Base-by-base conservation (phyloP, 2,329 filamentous ascomycete genomes). In the Aspergillus phoenicis region DNA sequence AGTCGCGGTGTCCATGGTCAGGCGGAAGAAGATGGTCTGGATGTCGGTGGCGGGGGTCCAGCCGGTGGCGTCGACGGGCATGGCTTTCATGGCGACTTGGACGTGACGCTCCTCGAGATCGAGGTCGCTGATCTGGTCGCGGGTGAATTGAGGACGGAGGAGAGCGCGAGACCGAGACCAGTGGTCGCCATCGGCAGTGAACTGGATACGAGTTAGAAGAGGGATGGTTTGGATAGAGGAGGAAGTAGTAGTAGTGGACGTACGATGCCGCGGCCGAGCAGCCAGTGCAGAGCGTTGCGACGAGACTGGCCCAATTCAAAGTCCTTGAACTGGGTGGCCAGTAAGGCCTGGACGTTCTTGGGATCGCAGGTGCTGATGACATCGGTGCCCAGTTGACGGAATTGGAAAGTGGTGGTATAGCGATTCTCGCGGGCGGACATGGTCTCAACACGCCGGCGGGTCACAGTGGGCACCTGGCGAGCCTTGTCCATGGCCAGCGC, bases 91-190 rank as follows among this genome's bases (percentile, higher is more conserved):
- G n/a, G 96, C 81, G 0, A 86, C 84, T 70, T 91, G 83, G 24
- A 93, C 84, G 72, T 97, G 92, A 22, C 82, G 81, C 77, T 97
- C 93, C 72, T 96, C 93, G 61, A 89, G 87, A 55, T 91, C 84
- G 62, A 97, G 79, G 74, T 97, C 91, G 64, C 89, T 90, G 38
- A 97, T 86, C 20, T 93, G 89, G 70, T 96, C 90, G 68, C 89
- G 90, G 70, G 92, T 87, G 76, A 97, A 97, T 71, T 96, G 91
- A 0, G 93, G 93, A 2, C 93, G 84, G 64, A 97, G 87, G 62
- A 97, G 82, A 65, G 91, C 87, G n/a, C 93, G 85, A 56, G 89
- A 92, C 59, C 84, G 83, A 66, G 93, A 89, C 93, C 93, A 97
- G 56, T 83, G 78, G 26, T 87, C 81, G 11, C 90, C 89, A 73